Evolutionary conservation across 495 filamentous ascomycete genomes (phyloP), one percentile per base, ranked within the genome.

Genomic region (Tuber aestivum): DNA sequence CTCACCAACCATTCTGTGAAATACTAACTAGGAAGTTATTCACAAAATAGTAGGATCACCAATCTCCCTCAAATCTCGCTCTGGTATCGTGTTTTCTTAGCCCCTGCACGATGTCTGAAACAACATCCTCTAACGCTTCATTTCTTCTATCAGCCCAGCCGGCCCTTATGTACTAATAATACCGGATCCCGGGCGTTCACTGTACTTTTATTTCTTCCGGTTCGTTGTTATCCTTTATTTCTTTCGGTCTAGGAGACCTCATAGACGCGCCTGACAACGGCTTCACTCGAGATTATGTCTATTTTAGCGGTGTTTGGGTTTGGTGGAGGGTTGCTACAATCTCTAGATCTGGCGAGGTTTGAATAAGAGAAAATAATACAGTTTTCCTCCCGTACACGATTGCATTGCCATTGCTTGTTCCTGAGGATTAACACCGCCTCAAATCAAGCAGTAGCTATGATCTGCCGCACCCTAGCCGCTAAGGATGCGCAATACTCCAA

Each of bases 221-320:
- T 65, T 65, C 32, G 56, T 65, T 14, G 56, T 35, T 65, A 35
- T 65, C 56, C 56, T 65, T 35, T 65, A 65, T 65, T 65, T 65
- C 56, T 18, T 32, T 65, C 27, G 18, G 56, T 65, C 27, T 65
- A 1, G 56, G 56, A 32, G 56, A 65, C 32, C 56, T 35, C 56
- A 65, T 65, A 61, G 50, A 61, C 27, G 56, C 56, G 32, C 50
- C 50, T 61, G 50, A 32, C 50, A 32, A 27, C 27, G 50, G 12
- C n/a, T 61, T 61, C 50, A 32, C 50, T 27, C 12, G 14, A 65
- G 32, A 23, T 0, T 65, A 18, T 65, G 56, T 27, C 56, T 65
- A 35, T 65, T 65, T 65, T 35, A 35, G 56, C 27, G 56, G 56
- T 65, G 56, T 65, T 65, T 32, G 18, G 56, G 56, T 65, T 61